phyloP scores from a whole-genome alignment of 257 asterid genomes.

The Gardenia jasminoides region DNA sequence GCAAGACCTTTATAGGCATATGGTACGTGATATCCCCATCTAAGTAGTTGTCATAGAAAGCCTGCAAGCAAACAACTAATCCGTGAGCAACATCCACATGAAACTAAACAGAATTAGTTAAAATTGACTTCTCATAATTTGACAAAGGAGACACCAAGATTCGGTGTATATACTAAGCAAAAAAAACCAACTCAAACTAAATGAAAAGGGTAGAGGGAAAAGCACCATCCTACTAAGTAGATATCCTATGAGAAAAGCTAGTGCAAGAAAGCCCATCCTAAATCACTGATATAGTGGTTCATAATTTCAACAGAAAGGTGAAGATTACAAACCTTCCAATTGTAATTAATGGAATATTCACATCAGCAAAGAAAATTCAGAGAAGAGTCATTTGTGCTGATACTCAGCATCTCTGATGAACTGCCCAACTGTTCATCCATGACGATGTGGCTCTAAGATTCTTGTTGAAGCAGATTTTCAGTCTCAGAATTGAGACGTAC shows the following conservation, averaged over 20 bases:
- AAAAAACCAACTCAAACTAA: not conserved
- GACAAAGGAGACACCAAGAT: not conserved
- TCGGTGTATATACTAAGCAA: not conserved
- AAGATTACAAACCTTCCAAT: slow-evolving; percentile 72
- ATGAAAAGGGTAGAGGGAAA: not conserved
- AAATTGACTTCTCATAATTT: not conserved
- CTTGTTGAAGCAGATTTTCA: slow-evolving; percentile 26
- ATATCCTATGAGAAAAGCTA: not conserved
- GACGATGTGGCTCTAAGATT: slow-evolving; percentile 29
- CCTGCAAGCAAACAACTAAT: slow-evolving; percentile 43
- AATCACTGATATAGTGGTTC: not conserved
- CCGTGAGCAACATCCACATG: not conserved
- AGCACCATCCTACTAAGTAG: not conserved
- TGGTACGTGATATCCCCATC: slow-evolving; percentile 96
- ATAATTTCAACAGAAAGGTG: slow-evolving; percentile 11
- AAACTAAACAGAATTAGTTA: not conserved
- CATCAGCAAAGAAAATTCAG: slow-evolving; percentile 61
- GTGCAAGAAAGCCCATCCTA: not conserved
- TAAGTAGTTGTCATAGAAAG: slow-evolving; percentile 88
- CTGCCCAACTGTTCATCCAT: slow-evolving; percentile 75
- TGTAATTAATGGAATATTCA: slow-evolving; percentile 71
- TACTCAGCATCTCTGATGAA: slow-evolving; percentile 55
- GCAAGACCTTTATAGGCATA: slow-evolving; percentile 85
- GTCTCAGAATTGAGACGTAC: slow-evolving; percentile 55
- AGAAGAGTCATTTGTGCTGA: slow-evolving; percentile 56